phyloP scores from a whole-genome alignment of 2,329 filamentous ascomycete species.

The Aspergillus sp. region DNA sequence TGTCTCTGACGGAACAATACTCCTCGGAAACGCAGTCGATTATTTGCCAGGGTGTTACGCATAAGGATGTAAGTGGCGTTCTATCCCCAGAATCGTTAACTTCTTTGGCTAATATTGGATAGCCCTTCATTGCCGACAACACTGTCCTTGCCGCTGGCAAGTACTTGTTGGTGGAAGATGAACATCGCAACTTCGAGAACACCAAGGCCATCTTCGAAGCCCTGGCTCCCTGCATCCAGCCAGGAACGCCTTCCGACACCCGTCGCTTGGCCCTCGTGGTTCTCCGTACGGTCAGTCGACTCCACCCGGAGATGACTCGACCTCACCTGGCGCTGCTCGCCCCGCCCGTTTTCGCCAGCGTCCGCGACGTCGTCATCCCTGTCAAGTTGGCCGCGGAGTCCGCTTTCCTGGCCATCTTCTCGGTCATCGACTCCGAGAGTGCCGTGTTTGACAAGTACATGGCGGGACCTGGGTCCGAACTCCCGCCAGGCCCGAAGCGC shows the following conservation, averaged over 20 bases:
- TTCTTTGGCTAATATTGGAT: conserved; percentile 18
- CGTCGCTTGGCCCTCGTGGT: conserved; percentile 85
- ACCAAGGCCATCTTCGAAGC: conserved; percentile 78
- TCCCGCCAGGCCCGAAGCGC: conserved; percentile 73
- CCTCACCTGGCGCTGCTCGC: conserved; percentile 80
- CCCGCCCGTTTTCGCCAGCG: conserved; percentile 80
- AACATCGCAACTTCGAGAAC: conserved; percentile 66
- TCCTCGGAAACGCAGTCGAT: conserved; percentile 73
- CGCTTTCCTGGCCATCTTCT: conserved; percentile 87
- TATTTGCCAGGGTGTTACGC: conserved; percentile 75
- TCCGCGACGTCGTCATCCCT: conserved; percentile 88
- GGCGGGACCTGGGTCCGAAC: conserved; percentile 62
- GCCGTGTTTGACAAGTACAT: conserved; percentile 91
- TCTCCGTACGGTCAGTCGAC: conserved; percentile 77
- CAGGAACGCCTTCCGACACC: conserved; percentile 76
- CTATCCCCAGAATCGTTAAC: neutral
- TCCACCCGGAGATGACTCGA: conserved; percentile 75
- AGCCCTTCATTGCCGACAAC: conserved; percentile 86
- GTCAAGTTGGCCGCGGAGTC: conserved; percentile 94
- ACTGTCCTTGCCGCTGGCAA: conserved; percentile 88
- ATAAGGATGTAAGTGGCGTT: conserved; percentile 65
- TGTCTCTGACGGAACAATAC: conserved; percentile 66
- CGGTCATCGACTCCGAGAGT: conserved; percentile 81
- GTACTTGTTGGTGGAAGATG: conserved; percentile 68
- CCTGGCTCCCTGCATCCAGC: conserved; percentile 71